Percentiles rank a stretch among this genome's conserved stretches.
phyloP scores from a whole-genome alignment of 306 rosid genomes.

The Glycine soja region DNA sequence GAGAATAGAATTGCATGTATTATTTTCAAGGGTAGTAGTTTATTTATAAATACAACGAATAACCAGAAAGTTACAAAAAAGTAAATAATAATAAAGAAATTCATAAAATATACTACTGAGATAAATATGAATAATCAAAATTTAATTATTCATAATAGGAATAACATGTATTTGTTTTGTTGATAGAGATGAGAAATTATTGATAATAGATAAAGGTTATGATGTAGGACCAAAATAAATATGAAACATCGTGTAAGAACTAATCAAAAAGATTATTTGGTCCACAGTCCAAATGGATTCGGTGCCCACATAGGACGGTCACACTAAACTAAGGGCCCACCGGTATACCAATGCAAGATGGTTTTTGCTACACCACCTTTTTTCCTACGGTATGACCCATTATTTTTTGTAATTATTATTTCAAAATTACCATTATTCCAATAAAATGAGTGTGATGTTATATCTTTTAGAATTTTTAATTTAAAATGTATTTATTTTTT shows the following conservation, averaged over 20 bases:
- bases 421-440: background rate
- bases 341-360: background rate
- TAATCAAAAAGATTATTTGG: background rate
- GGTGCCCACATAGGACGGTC: slow-evolving; percentile 20
- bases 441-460: background rate
- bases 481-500: background rate
- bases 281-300: slow-evolving; percentile 30
- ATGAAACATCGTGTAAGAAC: background rate
- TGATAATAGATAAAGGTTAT: background rate
- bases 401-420: background rate
- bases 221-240: background rate
- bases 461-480: background rate
- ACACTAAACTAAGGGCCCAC: slow-evolving; percentile 39
- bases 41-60: no score
- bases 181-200: background rate
- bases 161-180: background rate
- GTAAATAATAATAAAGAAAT: no score
- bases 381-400: no score
- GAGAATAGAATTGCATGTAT: no score
- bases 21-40: no score
- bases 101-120: no score
- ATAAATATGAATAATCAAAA: no score
- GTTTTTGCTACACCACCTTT: background rate
- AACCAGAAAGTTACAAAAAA: no score
- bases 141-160: no score